Base-by-base conservation (phyloP, 2,329 filamentous ascomycete genomes). In the Diaporthe helianthi region DNA sequence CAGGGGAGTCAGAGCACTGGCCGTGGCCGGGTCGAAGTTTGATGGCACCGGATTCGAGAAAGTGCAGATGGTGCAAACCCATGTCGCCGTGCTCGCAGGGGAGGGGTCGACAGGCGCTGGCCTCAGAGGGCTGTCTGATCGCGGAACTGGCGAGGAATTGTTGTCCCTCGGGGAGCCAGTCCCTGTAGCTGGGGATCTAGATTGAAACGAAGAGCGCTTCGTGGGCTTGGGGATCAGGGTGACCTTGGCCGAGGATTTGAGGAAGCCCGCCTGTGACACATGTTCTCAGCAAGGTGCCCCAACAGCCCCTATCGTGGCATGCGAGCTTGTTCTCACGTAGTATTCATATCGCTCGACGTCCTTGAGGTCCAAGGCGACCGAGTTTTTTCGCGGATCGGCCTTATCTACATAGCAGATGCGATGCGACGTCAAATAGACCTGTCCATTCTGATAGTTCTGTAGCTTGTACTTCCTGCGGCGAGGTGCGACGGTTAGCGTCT, bases 361-460 rank as follows among this genome's bases (percentile, higher is more conserved):
- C 78, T 94, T 97, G 67, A 99, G 83, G 73, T 97, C 92, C 66
- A 99, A 85, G 19, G 93, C 92, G 38, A 94, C 87, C 0, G 94
- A 97, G 79, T 93, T 89, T 77, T 92, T 92, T 72, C 95, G 88
- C 19, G 96, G 94, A 72, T 98, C 92, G 38, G 89, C 86, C 76
- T 94, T 92, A 77, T 98, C 94, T 73, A 99, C 93, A 78, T 98
- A 99, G 83, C 95, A 99, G 71, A 93, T 90, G 65, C 96, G 92
- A 80, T 98, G 95, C 10, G 96, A 97, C 22, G 96, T 99, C 80
- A 99, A 81, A 79, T 99, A 99, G 67, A 96, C 93, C 82, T 98
- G 94, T 64, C 96, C 96, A 83, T 97, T 93, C 79, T 99, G 96
- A 74, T 97, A 93, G 77, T 94, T 90, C 44, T 93, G 92, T 67